Conservation (phyloP, 148 eudicot species). For the Fagopyrum tataricum region DNA sequence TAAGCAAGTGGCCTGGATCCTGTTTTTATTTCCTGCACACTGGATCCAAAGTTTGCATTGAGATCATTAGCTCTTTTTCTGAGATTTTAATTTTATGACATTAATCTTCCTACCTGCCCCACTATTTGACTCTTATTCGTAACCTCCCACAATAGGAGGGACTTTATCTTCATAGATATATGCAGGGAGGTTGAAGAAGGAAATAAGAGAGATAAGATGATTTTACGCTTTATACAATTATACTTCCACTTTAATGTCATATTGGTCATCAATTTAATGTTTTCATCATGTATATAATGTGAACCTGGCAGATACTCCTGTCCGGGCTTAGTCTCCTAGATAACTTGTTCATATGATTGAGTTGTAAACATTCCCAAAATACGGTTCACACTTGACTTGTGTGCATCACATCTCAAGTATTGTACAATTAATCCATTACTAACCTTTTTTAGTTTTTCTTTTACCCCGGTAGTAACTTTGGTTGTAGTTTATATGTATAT, state of each 20-base stretch:
- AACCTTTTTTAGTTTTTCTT: neutral
- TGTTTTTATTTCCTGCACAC: neutral
- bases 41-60: neutral
- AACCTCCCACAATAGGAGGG: too few species aligned
- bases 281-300: neutral
- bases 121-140: too few species aligned
- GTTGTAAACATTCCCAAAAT: neutral
- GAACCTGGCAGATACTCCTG: neutral
- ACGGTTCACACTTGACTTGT: neutral
- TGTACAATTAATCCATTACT: neutral
- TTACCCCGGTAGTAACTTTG: neutral
- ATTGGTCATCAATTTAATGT: too few species aligned
- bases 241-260: too few species aligned
- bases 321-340: neutral
- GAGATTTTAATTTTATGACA: too few species aligned
- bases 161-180: too few species aligned
- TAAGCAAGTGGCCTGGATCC: too few species aligned
- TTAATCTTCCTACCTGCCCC: too few species aligned
- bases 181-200: too few species aligned
- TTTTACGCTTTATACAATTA: too few species aligned
- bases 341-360: neutral
- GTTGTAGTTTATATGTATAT: neutral
- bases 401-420: neutral
- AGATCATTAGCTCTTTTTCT: too few species aligned
- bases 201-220: too few species aligned